These are phyloP conservation scores for Sporormia fimetaria DNA, from an alignment of 495 filamentous ascomycete genomes.

Conservation along the genomic window DNA sequence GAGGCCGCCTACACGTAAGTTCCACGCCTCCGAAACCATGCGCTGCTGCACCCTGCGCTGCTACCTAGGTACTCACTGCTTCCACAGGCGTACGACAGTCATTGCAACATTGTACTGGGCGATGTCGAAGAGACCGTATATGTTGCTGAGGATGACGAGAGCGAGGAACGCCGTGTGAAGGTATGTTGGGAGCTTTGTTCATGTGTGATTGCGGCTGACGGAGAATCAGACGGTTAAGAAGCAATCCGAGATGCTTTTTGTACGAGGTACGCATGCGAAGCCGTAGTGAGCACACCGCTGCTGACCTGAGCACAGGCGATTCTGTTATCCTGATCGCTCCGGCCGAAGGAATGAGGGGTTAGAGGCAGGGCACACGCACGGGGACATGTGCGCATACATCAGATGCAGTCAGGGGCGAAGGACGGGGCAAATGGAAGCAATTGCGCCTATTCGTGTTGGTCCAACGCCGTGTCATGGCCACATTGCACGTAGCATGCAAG, in stretches of 20 bases:
- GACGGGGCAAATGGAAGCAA: no score
- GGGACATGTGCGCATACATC: no score
- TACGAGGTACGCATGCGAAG: constrained; percentile 55
- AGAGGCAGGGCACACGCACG: no score
- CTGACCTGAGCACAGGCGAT: constrained; percentile 54
- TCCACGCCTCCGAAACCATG: not conserved
- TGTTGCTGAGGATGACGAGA: constrained; percentile 74
- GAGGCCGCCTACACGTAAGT: constrained; percentile 84
- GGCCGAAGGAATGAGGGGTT: constrained; percentile 38
- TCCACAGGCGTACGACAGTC: constrained; percentile 84
- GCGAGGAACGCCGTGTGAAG: constrained; percentile 53
- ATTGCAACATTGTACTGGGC: constrained; percentile 95
- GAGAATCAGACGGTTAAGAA: constrained; percentile 72
- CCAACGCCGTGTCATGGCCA: no score
- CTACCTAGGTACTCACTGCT: not conserved
- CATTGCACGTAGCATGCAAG: no score
- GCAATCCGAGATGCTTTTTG: constrained; percentile 98
- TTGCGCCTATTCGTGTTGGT: no score
- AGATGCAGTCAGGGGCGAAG: no score
- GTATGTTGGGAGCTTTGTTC: constrained; percentile 4
- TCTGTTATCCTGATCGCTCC: constrained; percentile 94
- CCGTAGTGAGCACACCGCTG: constrained; percentile 1
- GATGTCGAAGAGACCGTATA: constrained; percentile 98
- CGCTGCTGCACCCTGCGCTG: no score
- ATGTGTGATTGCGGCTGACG: not conserved